A percentile compares a stretch with the other conserved stretches of the same genome.
Conservation (phyloP, 176 grass and related monocot species). For the Themeda triandra region DNA sequence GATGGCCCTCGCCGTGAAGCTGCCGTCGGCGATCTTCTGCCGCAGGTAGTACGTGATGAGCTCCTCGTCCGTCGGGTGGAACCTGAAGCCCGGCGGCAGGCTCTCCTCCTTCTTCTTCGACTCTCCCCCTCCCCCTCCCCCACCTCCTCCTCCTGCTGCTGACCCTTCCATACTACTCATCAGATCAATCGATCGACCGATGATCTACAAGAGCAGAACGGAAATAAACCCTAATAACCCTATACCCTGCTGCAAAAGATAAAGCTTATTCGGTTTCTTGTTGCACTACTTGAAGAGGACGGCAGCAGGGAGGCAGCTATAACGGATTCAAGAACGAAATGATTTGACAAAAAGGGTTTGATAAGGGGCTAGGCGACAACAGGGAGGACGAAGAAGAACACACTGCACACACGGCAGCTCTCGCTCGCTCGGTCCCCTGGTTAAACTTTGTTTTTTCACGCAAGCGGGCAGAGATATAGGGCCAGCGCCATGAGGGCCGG, state of each 20-base stretch:
- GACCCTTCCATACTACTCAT: conserved; percentile 27
- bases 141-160: background rate
- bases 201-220: conserved; percentile 1
- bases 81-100: conserved; percentile 92
- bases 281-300: conserved; percentile 1
- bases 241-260: background rate
- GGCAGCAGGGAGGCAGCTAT: background rate
- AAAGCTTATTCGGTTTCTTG: conserved; percentile 11
- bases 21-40: conserved; percentile 62
- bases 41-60: conserved; percentile 91
- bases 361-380: background rate
- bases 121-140: conserved; percentile 31
- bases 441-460: conserved; percentile 22
- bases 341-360: background rate
- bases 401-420: background rate
- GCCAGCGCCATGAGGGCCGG: background rate
- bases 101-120: conserved; percentile 56
- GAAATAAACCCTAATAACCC: conserved; percentile 19
- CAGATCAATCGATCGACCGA: background rate
- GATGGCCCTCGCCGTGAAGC: conserved; percentile 83
- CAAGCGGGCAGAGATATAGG: conserved; percentile 45
- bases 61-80: conserved; percentile 97
- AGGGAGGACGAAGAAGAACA: background rate
- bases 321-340: conserved; percentile 14
- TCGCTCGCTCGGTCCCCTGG: no score